Evolutionary conservation across 1,284 basidiomycete species (phyloP).

Genomic region (Fomitopsis pinicola): DNA sequence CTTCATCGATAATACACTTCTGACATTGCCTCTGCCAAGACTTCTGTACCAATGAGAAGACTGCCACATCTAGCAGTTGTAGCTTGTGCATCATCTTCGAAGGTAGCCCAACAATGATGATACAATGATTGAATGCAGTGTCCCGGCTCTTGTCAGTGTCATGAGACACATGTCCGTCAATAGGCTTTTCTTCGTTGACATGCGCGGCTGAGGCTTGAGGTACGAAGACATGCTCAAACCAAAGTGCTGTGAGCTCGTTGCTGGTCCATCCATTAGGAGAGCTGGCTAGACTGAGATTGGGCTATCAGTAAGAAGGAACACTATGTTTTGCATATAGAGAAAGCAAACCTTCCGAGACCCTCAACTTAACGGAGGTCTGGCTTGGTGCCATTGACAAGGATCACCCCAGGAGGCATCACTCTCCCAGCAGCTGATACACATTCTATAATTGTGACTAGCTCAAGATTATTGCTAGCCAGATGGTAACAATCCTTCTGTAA

Average conservation of each 20-base stretch:
- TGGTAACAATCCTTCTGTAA: slow-evolving; percentile 10
- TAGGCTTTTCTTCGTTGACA: slow-evolving; percentile 8
- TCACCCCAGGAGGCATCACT: slow-evolving; percentile 22
- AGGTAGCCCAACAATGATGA: slow-evolving; percentile 29
- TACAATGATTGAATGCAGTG: no score
- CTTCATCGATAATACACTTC: background rate
- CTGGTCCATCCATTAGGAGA: slow-evolving; percentile 39
- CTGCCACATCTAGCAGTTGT: slow-evolving; percentile 36
- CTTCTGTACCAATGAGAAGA: slow-evolving; percentile 22
- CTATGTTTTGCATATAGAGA: no score
- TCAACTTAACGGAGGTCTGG: no score
- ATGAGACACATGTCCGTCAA: no score
- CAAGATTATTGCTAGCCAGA: slow-evolving; percentile 18
- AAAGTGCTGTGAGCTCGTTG: slow-evolving; percentile 27
- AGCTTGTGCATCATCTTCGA: slow-evolving; percentile 36
- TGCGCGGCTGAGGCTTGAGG: slow-evolving; percentile 18
- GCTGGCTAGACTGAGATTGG: slow-evolving; percentile 13
- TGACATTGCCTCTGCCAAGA: background rate
- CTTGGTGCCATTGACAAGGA: slow-evolving; percentile 19
- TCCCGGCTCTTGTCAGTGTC: no score
- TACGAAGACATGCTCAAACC: slow-evolving; percentile 32
- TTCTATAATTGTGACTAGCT: slow-evolving; percentile 30
- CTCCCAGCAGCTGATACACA: slow-evolving; percentile 25
- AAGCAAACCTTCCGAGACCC: no score
- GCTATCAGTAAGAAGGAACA: background rate